Conservation (phyloP, 345 rosid species). For the Melaleuca quinquenervia region DNA sequence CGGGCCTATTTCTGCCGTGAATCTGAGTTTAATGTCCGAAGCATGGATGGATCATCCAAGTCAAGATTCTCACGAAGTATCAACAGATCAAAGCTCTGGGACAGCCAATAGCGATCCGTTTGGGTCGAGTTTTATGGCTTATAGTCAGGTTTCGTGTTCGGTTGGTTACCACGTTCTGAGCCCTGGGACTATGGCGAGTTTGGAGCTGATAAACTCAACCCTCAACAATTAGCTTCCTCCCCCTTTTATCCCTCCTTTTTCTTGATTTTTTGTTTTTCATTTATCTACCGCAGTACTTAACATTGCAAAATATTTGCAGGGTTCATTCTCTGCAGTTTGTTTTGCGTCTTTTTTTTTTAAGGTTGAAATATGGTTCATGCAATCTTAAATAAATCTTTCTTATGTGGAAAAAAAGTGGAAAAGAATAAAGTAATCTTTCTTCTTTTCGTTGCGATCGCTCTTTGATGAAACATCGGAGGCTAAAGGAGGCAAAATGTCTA, state of each 20-base stretch:
- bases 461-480: background rate
- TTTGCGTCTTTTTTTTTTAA: background rate
- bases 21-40: background rate
- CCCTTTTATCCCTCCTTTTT: background rate
- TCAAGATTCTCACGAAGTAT: background rate
- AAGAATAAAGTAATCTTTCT: background rate
- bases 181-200: background rate
- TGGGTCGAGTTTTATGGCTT: background rate
- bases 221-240: background rate
- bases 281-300: background rate
- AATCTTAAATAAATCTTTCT: background rate
- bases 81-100: background rate
- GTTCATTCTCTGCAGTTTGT: background rate
- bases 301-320: background rate
- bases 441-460: background rate
- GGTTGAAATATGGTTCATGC: background rate
- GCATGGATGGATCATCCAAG: background rate
- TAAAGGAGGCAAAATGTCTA: background rate
- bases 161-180: background rate
- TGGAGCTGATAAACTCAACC: conserved; percentile 4
- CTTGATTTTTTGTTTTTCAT: no score
- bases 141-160: background rate
- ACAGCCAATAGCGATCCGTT: background rate
- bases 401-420: background rate
- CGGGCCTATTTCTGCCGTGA: background rate